Percentiles rank a stretch among this genome's conserved stretches.
These are phyloP conservation scores for Wickerhamomyces chambardii DNA, from an alignment of 805 yeast species.

Conservation along the genomic window DNA sequence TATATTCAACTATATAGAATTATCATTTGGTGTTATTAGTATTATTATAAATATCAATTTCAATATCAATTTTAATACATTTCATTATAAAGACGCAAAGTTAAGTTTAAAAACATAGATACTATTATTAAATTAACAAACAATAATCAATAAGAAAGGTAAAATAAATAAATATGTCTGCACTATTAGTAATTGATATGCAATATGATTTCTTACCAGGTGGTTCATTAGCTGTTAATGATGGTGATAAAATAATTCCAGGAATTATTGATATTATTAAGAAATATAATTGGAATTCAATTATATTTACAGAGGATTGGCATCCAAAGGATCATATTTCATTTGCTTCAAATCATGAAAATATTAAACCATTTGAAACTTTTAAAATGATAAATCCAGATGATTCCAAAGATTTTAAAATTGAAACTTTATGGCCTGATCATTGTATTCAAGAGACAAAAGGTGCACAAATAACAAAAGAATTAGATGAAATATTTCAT, in stretches of 20 bases:
- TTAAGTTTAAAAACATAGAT: too few relatives aligned
- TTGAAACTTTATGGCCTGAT: constrained; percentile 75
- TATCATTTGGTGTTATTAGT: too few relatives aligned
- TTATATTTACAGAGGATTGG: constrained; percentile 82
- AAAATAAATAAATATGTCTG: constrained; percentile 20
- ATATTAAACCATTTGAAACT: constrained; percentile 37
- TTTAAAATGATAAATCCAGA: constrained; percentile 43
- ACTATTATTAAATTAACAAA: too few relatives aligned
- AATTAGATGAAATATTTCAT: constrained; percentile 27
- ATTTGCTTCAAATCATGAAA: constrained; percentile 64
- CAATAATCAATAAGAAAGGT: too few relatives aligned
- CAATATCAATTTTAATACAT: too few relatives aligned
- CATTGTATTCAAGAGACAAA: constrained; percentile 71
- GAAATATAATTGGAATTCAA: constrained; percentile 45
- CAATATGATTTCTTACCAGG: constrained; percentile 86
- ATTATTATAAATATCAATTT: too few relatives aligned
- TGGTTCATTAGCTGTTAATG: constrained; percentile 68
- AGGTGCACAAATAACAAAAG: constrained; percentile 58
- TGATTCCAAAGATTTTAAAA: constrained; percentile 17
- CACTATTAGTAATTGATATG: constrained; percentile 69
- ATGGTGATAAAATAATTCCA: constrained; percentile 52
- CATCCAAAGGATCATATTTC: constrained; percentile 76
- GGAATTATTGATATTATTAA: constrained; percentile 39
- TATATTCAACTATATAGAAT: too few relatives aligned
- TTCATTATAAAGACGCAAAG: too few relatives aligned